Conservation (phyloP, 2,329 filamentous ascomycete genomes). For the Stagonosporopsis cucurbitacearum region DNA sequence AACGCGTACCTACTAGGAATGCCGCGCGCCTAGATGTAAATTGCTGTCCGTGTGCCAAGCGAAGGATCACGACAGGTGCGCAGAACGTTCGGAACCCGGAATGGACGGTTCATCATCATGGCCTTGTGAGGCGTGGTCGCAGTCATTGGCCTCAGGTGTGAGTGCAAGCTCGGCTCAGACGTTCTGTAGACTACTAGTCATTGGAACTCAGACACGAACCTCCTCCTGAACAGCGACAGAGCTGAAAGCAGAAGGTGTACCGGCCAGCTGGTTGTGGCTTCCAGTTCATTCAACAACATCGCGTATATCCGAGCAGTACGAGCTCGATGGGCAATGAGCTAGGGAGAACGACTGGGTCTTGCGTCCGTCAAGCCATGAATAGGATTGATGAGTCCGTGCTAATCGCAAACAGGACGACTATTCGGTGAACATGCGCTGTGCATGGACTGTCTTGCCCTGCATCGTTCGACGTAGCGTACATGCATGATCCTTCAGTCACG, state of each 20-base stretch:
- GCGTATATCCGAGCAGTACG: conserved; percentile 8
- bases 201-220: background rate
- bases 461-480: conserved; percentile 11
- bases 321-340: background rate
- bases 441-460: background rate
- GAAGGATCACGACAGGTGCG: background rate
- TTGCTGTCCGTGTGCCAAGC: conserved; percentile 2
- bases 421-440: conserved; percentile 5
- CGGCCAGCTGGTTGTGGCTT: background rate
- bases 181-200: background rate
- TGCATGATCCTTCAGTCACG: conserved; percentile 25
- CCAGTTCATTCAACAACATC: background rate
- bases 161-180: background rate
- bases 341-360: background rate
- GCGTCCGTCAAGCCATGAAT: background rate
- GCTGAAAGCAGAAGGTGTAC: conserved; percentile 6
- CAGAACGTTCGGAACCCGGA: conserved; percentile 7
- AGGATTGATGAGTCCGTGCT: background rate
- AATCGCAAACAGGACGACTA: background rate
- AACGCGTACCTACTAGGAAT: conserved; percentile 10
- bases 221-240: background rate
- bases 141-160: background rate
- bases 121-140: conserved; percentile 1
- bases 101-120: background rate
- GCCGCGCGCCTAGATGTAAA: conserved; percentile 10